Evolutionary conservation across 441 rosid species (phyloP), one percentile per base, ranked within the genome.

Genomic region (Iberis amara): DNA sequence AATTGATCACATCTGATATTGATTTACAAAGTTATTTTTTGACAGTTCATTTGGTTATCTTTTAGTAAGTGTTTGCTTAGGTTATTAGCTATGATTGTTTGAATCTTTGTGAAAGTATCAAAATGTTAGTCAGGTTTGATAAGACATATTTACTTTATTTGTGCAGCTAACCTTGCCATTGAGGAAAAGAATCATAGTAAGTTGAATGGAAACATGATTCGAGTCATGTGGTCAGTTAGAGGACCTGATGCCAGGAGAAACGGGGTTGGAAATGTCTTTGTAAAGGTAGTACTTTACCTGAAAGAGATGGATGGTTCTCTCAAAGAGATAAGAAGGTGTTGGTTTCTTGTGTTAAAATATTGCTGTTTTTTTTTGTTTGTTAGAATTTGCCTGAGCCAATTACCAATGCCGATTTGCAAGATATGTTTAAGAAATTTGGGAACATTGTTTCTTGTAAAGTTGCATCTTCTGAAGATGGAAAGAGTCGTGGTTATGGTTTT

Each of bases 401-500:
- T 43, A 70, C 67, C 45, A 71, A 62, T 15, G 41, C 15, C 53
- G 71, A 47, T n/a, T 59, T 80, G 39, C 73, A 76, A 68, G 74
- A 70, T 42, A 35, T 80, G 51, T 80, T 78, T 57, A 42, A 54
- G 47, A 60, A 68, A 49, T 78, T 69, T 66, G 81, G 83, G 7
- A 46, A 55, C 32, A 65, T 74, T 44, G 38, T 72, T 21, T 80
- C 86, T 8, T 76, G 78, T 64, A 74, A 80, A 62, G 79, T 78
- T 50, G 81, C 66, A 2, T 59, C 57, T 24, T 52, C 24, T 52
- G 78, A 72, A 13, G 81, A 76, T 64, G 80, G 83, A 42, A 74
- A 68, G 66, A 80, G 75, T 47, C 75, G 67, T 21, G 83, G 86
- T 2, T 68, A 73, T 46, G 86, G 83, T 38, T 78, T 80, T 68